A percentile compares a stretch with the other conserved stretches of the same genome.
Conservation (phyloP, 164 flowering plant genomes). For the Platanus orientalis region DNA sequence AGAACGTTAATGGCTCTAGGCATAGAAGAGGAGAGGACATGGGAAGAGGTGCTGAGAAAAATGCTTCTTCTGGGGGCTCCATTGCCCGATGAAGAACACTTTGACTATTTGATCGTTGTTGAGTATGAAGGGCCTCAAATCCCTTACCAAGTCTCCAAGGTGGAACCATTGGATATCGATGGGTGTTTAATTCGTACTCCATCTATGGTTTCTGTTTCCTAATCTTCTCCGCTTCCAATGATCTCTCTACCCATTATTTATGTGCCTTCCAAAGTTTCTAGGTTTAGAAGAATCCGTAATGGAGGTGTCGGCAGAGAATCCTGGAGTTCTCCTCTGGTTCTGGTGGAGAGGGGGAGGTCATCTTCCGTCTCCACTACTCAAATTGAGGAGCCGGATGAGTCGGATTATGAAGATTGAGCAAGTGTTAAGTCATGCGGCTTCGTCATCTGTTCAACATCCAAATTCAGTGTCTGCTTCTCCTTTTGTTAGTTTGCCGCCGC, state of each 20-base stretch:
- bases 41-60: conserved; percentile 34
- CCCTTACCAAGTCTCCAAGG: conserved; percentile 33
- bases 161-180: conserved; percentile 34
- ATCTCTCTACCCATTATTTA: conserved; percentile 20
- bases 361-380: conserved; percentile 11
- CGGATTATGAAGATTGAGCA: background rate
- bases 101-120: conserved; percentile 54
- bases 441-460: background rate
- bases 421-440: background rate
- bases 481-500: background rate
- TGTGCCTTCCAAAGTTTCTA: conserved; percentile 6
- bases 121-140: conserved; percentile 48
- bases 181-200: conserved; percentile 20
- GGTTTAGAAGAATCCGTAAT: conserved; percentile 14
- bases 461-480: background rate
- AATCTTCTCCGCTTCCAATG: conserved; percentile 8
- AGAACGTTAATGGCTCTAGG: no score
- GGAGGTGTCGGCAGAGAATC: background rate
- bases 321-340: background rate
- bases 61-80: conserved; percentile 60
- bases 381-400: conserved; percentile 9
- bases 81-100: conserved; percentile 45
- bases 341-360: conserved; percentile 15
- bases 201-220: conserved; percentile 16
- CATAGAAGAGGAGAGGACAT: conserved; percentile 20